Evolutionary conservation across 441 rosid species (phyloP).

Genomic region (Eutrema salsugineum): DNA sequence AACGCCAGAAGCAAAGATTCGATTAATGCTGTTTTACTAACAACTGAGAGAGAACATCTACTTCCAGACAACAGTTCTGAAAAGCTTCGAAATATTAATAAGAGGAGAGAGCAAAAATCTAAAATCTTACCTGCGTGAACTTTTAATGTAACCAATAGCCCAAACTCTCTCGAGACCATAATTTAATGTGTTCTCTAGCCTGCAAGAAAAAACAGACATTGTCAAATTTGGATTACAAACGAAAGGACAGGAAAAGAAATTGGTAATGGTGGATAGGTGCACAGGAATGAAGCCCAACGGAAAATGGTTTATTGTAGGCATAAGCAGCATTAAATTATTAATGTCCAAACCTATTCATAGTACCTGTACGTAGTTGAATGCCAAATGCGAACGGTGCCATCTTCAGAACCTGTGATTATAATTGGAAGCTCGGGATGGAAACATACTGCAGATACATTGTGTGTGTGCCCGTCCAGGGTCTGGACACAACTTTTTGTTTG

Average conservation of each 20-base stretch:
- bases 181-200: slow-evolving; percentile 83
- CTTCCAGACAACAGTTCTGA: not conserved
- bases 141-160: slow-evolving; percentile 69
- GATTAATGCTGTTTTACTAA: not conserved
- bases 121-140: slow-evolving; percentile 63
- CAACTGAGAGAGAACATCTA: slow-evolving; percentile 1
- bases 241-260: not conserved
- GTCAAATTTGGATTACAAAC: not conserved
- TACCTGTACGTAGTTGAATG: slow-evolving; percentile 73
- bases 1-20: not conserved
- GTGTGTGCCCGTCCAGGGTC: slow-evolving; percentile 76
- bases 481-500: slow-evolving; percentile 78
- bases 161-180: slow-evolving; percentile 91
- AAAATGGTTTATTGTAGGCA: not conserved
- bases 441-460: slow-evolving; percentile 76
- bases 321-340: not conserved
- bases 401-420: slow-evolving; percentile 81
- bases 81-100: not conserved
- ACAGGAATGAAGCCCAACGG: not conserved
- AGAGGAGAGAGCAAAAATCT: not conserved
- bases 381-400: slow-evolving; percentile 82
- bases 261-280: not conserved
- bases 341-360: not conserved
- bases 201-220: slow-evolving; percentile 27
- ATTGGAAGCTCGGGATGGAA: slow-evolving; percentile 81